Evolutionary conservation across 257 asterid species (phyloP), one percentile per base, ranked within the genome.

Genomic region (Ilex asprella): DNA sequence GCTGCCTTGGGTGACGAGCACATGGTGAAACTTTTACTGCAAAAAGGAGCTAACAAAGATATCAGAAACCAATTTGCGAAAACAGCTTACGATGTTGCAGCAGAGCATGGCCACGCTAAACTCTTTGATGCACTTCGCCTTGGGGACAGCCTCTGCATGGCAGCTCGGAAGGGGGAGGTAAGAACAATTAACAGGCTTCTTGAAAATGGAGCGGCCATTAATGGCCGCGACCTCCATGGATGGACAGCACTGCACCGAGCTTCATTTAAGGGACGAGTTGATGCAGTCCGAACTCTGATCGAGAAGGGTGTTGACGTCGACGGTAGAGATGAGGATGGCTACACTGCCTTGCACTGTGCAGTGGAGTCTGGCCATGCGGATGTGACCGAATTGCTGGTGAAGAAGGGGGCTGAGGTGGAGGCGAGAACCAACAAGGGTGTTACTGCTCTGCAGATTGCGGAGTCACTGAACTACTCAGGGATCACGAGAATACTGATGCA

Each of bases 161-260:
- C 91, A 0, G 89, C 91, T 0, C 61, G 95, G 32, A 84, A 84
- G 53, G 95, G 96, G 2, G 91, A 89, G 16, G 71, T 81, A 0
- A 67, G 96, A 73, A 72, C 81, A 71, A 77, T 89, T 58, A 72
- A 73, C 7, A 63, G 84, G 70, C 83, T 84, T 0, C 66, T 89
- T 0, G 95, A 86, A 39, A 79, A 63, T 1, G 95, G 96, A 2
- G 96, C 94, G 1, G 65, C 68, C 14, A 74, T 84, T 16, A 81
- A 86, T 39, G 91, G 95, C 0, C 79, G 87, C 0, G 95, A 89
- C 41, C 95, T 84, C 30, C 76, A 84, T 9, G 91, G 95, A 2
- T 89, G 95, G 94, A 86, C 86, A 0, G 87, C 84, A 8, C 77
- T 89, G 29, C 96, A 89, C 59, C 55, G 96, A 16, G 91, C 94